These are phyloP conservation scores for Hypoxylon sp. DNA, from an alignment of 2,329 filamentous ascomycete species.

Conservation along the genomic window DNA sequence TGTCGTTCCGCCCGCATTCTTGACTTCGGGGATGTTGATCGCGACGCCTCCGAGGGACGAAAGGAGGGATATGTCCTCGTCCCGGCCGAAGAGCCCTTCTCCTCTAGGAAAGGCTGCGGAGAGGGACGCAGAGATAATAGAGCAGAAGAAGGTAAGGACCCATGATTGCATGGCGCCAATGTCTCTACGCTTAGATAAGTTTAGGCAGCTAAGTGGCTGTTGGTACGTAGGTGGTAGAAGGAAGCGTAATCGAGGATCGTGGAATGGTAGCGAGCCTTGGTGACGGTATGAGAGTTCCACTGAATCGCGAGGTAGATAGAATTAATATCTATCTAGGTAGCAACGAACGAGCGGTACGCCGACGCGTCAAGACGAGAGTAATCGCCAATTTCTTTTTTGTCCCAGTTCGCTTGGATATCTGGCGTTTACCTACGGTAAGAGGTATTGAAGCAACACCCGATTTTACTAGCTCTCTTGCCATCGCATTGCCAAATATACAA, in stretches of 20 bases:
- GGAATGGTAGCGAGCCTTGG: neutral
- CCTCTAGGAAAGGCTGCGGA: slow-evolving; percentile 5
- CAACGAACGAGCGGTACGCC: neutral
- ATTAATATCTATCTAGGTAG: neutral
- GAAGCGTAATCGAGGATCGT: neutral
- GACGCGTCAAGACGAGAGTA: neutral
- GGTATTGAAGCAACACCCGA: neutral
- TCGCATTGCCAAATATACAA: neutral
- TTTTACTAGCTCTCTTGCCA: neutral
- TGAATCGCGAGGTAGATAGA: neutral
- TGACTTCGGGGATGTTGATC: slow-evolving; percentile 13
- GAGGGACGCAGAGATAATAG: neutral
- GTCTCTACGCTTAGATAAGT: neutral
- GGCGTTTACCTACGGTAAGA: too few relatives aligned
- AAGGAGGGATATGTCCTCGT: slow-evolving; percentile 6
- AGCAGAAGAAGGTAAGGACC: neutral
- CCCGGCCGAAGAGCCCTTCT: neutral
- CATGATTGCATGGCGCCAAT: neutral
- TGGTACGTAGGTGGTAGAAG: neutral
- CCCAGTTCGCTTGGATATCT: neutral
- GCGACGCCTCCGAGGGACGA: slow-evolving; percentile 16
- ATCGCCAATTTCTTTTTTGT: too few relatives aligned
- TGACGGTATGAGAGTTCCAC: neutral
- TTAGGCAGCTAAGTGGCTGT: neutral
- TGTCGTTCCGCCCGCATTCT: neutral